Evolutionary conservation across 352 stramenopile species (phyloP), one percentile per base, ranked within the genome.

Genomic region (Pythium utonaiense): DNA sequence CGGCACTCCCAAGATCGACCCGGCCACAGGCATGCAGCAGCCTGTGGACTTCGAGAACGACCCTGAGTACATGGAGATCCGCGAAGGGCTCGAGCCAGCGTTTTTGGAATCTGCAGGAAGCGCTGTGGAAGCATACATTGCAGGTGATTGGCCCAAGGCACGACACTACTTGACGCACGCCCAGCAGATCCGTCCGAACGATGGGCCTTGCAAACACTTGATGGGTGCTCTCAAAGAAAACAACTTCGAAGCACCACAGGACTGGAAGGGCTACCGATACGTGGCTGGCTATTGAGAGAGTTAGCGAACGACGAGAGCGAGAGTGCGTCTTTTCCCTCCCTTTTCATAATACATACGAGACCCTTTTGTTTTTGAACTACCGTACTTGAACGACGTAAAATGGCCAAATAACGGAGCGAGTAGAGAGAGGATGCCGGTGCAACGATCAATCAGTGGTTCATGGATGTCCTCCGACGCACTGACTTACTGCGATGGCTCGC

Each of bases 191-290:
- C 80, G 83, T 21, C 80, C 83, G 2, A 71, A 75, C n/a, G 93
- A 98, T 71, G 93, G 94, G 1, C 91, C 95, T 3, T 96, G 78
- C 67, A 89, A 94, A 64, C 78, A 88, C 40, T 76, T 98, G 22
- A 96, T 98, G 70, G 68, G 58, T 22, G 96, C 89, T 56, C 96
- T 98, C 56, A 83, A 96, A 64, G 73, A 83, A 8, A 66, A 75
- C 57, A 86, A 93, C 58, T 92, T 86, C 24, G 74, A 88, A 47
- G 83, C 93, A n/a, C 94, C 94, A n/a, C 38, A 69, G 19, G 81
- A 96, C 66, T 98, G 95, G 95, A 86, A 91, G 48, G 91, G 88
- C 59, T 97, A 97, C 58, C 86, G 88, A 55, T 87, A 83, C 67
- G 75, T 98, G n/a, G 71, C 70, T n/a, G 83, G 83, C 2, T 93